phyloP scores from a whole-genome alignment of 179 eudicot species.

The Spergularia azorica region DNA sequence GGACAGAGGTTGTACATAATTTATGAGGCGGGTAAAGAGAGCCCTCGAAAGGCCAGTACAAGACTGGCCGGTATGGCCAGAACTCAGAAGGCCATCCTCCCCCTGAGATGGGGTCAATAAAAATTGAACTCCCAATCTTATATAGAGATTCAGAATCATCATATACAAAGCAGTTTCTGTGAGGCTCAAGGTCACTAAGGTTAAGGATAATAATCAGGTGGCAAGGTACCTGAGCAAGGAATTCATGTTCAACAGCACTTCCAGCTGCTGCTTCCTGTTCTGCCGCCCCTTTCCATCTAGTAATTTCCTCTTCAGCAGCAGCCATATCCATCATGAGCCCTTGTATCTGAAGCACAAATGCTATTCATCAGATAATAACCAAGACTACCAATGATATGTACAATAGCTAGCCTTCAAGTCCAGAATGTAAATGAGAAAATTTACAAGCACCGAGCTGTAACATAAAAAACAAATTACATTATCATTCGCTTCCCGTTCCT shows the following conservation, averaged over 20 bases:
- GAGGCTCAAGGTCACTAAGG: not conserved
- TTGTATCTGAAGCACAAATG: slow-evolving; percentile 59
- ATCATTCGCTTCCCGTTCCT: slow-evolving; percentile 92
- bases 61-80: too few species aligned
- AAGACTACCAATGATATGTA: not conserved
- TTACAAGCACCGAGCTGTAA: not conserved
- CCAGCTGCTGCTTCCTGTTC: slow-evolving; percentile 99
- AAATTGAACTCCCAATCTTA: too few species aligned
- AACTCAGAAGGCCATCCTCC: too few species aligned
- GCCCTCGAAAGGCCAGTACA: too few species aligned
- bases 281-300: slow-evolving; percentile 95
- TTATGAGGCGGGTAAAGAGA: too few species aligned
- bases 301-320: slow-evolving; percentile 95
- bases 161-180: not conserved
- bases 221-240: slow-evolving; percentile 60
- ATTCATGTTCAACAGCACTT: slow-evolving; percentile 90
- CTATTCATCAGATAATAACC: slow-evolving; percentile 35
- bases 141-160: not conserved
- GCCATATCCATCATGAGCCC: slow-evolving; percentile 96
- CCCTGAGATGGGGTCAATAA: too few species aligned
- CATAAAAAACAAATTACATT: slow-evolving; percentile 44
- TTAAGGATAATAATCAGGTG: not conserved
- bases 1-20: too few species aligned
- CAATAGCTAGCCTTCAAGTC: too few species aligned
- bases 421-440: not conserved